phyloP scores from a whole-genome alignment of 371 early-diverging fungal species.

The Entomophthora muscae region DNA sequence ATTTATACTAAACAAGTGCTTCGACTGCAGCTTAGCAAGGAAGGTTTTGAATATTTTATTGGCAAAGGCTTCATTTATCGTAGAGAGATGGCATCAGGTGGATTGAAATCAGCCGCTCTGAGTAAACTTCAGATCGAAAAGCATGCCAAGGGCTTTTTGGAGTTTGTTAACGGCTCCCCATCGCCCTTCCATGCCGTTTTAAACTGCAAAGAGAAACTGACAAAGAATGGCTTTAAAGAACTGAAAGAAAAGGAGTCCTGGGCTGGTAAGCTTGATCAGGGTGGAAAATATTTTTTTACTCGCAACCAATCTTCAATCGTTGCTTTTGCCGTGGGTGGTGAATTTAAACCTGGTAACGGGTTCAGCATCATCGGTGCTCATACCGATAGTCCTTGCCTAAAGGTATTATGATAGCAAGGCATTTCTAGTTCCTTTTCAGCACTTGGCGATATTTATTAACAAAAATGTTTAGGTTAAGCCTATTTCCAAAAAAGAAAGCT shows the following conservation, averaged over 20 bases:
- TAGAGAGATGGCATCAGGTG: background rate
- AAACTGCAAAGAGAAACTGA: slow-evolving; percentile 40
- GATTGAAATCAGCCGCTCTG: background rate
- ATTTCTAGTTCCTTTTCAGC: too few relatives aligned
- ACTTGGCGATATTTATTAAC: too few relatives aligned
- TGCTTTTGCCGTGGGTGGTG: slow-evolving; percentile 85
- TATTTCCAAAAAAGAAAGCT: slow-evolving; percentile 63
- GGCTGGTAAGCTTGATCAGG: slow-evolving; percentile 39
- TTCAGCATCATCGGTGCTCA: slow-evolving; percentile 87
- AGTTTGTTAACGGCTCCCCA: slow-evolving; percentile 79
- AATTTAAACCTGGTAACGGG: slow-evolving; percentile 60
- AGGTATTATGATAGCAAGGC: too few relatives aligned
- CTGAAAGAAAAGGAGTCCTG: slow-evolving; percentile 75
- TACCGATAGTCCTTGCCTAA: slow-evolving; percentile 92
- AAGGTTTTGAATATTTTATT: too few relatives aligned
- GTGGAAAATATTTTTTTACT: slow-evolving; percentile 89
- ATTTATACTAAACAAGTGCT: too few relatives aligned
- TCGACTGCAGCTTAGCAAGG: too few relatives aligned
- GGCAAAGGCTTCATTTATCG: too few relatives aligned
- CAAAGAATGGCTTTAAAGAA: slow-evolving; percentile 59
- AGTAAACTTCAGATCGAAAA: background rate
- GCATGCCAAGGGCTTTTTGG: slow-evolving; percentile 39
- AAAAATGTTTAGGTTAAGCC: slow-evolving; percentile 74
- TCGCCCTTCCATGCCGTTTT: slow-evolving; percentile 92
- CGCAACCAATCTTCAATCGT: slow-evolving; percentile 78